These are phyloP conservation scores for Stachybotrys elegans DNA, from an alignment of 2,329 filamentous ascomycete genomes.

Conservation along the genomic window DNA sequence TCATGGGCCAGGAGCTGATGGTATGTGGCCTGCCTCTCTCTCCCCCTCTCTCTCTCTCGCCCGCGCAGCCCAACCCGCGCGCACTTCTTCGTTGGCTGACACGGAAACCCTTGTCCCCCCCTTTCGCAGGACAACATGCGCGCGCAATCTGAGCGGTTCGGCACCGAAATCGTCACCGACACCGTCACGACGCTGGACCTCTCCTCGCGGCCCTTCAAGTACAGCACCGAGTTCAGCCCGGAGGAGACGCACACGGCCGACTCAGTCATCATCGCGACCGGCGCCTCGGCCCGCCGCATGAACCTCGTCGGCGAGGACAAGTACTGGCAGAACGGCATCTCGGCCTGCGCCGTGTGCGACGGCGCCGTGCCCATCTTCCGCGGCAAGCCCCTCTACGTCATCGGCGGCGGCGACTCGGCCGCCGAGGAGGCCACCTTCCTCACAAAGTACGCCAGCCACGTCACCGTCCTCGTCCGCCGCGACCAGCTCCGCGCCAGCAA, in stretches of 20 bases:
- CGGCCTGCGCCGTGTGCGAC: conserved; percentile 94
- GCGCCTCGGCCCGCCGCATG: conserved; percentile 83
- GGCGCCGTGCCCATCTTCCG: conserved; percentile 96
- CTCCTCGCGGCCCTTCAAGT: conserved; percentile 79
- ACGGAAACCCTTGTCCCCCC: background rate
- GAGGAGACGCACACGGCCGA: conserved; percentile 83
- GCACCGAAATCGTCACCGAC: conserved; percentile 88
- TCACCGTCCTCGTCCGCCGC: conserved; percentile 86
- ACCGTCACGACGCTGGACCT: conserved; percentile 88
- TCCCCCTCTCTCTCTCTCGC: background rate
- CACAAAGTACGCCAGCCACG: conserved; percentile 94
- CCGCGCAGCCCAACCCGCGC: no score
- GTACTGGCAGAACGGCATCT: conserved; percentile 97
- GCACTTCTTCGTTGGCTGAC: no score
- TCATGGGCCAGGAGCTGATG: conserved; percentile 88
- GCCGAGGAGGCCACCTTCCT: conserved; percentile 97
- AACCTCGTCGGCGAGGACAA: conserved; percentile 82
- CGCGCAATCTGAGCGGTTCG: conserved; percentile 84
- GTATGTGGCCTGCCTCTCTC: conserved; percentile 28
- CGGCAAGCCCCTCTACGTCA: conserved; percentile 91
- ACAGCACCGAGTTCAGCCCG: conserved; percentile 86
- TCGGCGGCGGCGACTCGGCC: conserved; percentile 93
- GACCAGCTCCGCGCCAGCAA: conserved; percentile 83
- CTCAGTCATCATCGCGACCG: conserved; percentile 88
- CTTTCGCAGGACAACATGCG: conserved; percentile 74